Evolutionary conservation across 169 alveolate genomes (phyloP), one percentile per base, ranked within the genome.

Genomic region (Plasmodium ovale): DNA sequence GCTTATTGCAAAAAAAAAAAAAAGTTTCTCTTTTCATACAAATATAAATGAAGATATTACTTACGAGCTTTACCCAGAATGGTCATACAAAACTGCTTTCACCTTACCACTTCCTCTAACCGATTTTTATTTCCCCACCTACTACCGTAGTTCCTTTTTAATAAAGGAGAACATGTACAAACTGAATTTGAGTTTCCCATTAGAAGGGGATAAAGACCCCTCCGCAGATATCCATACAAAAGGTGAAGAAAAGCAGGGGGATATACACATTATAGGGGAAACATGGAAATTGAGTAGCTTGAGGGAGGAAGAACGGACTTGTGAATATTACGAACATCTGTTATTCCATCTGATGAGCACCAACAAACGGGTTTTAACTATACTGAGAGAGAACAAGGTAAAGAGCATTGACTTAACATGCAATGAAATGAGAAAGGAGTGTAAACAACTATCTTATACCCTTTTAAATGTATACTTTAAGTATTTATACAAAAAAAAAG

Each of bases 101-200:
- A 74, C 88, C 21, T 74, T 74, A 29, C 88, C 88, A 23, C 19
- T 74, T 35, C 88, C 88, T 12, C 62, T 74, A 35, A 74, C 88
- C 10, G 56, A 42, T n/a, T 74, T 60, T 35, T 74, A 74, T 21
- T 74, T 74, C 23, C 64, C 70, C 16, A 27, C 31, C 21, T 56
- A 49, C 21, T 16, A 53, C 60, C 27, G 54, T 44, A 74, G 53
- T 29, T 44, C 73, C 14, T 33, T 59, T 59, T 27, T 74, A 67
- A 37, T 74, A 51, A 60, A 60, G 23, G n/a, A 74, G 39, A 44
- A 74, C 60, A 59, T 59, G 72, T 74, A 74, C 69, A 42, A 47
- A 37, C 27, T 72, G 5, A 29, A 72, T 72, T 14, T 74, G 44
- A 1, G 58, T 21, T 27, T 39, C 58, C 14, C 47, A 31, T 47